Evolutionary conservation across 768 basidiomycete species (phyloP).

Genomic region (Pleurotus ostreatus): DNA sequence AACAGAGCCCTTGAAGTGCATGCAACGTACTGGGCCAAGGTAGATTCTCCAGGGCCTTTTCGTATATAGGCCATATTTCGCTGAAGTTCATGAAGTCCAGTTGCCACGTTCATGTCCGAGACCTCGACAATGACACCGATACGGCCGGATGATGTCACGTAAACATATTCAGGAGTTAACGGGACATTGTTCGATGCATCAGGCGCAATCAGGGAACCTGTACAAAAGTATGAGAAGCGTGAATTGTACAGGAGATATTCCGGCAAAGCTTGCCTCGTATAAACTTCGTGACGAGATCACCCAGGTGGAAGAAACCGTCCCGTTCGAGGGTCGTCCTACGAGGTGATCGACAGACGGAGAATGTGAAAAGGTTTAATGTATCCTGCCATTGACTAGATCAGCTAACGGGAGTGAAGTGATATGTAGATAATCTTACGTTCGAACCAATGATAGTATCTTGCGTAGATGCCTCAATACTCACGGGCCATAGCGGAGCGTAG

Average conservation of each 20-base stretch:
- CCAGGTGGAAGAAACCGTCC: slow-evolving; percentile 69
- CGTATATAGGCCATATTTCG: slow-evolving; percentile 64
- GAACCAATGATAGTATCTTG: slow-evolving; percentile 61
- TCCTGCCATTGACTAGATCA: slow-evolving; percentile 34
- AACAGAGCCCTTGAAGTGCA: not conserved
- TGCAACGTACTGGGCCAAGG: slow-evolving; percentile 54
- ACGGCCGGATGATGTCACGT: slow-evolving; percentile 74
- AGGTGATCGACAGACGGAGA: slow-evolving; percentile 42
- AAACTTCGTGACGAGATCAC: slow-evolving; percentile 77
- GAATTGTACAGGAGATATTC: not conserved
- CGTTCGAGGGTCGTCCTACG: slow-evolving; percentile 48
- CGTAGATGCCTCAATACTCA: slow-evolving; percentile 56
- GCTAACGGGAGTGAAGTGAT: not conserved
- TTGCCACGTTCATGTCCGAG: slow-evolving; percentile 41
- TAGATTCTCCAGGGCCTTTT: slow-evolving; percentile 47
- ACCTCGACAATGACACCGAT: slow-evolving; percentile 73
- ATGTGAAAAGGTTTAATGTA: slow-evolving; percentile 64
- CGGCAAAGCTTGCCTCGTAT: slow-evolving; percentile 45
- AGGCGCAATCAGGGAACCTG: slow-evolving; percentile 52
- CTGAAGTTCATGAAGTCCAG: slow-evolving; percentile 67
- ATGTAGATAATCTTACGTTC: slow-evolving; percentile 50
- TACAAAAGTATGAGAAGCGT: slow-evolving; percentile 3
- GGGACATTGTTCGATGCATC: slow-evolving; percentile 37
- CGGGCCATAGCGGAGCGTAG: slow-evolving; percentile 72
- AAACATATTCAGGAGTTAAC: slow-evolving; percentile 59